Percentiles rank a stretch among this genome's conserved stretches.
phyloP scores from a whole-genome alignment of 2,329 filamentous ascomycete genomes.

The Aspergillus sp. region DNA sequence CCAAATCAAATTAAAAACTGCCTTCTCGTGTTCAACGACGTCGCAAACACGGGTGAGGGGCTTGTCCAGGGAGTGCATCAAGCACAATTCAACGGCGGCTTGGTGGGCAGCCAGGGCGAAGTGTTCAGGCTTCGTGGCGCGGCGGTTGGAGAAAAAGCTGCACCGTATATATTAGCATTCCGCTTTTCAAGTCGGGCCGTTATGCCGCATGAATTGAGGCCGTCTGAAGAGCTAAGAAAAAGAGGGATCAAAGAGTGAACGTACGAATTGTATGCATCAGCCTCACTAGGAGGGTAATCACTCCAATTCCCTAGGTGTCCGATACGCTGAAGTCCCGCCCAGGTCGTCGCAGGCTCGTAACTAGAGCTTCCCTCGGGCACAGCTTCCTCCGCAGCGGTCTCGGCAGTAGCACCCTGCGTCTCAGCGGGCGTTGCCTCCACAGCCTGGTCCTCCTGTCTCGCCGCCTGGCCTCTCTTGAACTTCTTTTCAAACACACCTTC shows the following conservation, averaged over 20 bases:
- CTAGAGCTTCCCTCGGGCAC: conserved; percentile 19
- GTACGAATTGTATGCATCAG: conserved; percentile 45
- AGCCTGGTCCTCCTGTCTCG: conserved; percentile 15
- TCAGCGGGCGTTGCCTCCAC: conserved; percentile 13
- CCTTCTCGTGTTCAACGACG: conserved; percentile 29
- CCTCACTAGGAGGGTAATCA: conserved; percentile 34
- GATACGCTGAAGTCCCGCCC: conserved; percentile 55
- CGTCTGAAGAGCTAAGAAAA: neutral
- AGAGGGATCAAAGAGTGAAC: conserved; percentile 18
- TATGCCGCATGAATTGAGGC: neutral
- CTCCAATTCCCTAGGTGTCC: conserved; percentile 50
- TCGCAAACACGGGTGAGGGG: conserved; percentile 35
- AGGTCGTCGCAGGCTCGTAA: conserved; percentile 50
- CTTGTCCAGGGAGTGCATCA: conserved; percentile 47
- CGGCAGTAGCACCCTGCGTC: conserved; percentile 9
- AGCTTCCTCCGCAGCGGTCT: conserved; percentile 12
- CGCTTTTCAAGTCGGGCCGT: neutral
- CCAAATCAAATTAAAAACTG: conserved; percentile 32
- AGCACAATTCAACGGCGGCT: conserved; percentile 57
- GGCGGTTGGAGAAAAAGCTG: conserved; percentile 39
- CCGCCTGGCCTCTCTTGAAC: conserved; percentile 19
- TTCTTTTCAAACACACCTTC: conserved; percentile 34
- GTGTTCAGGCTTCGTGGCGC: conserved; percentile 33
- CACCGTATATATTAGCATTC: neutral
- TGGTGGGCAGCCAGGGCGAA: conserved; percentile 51